Evolutionary conservation across 495 filamentous ascomycete species (phyloP), one percentile per base, ranked within the genome.

Genomic region (Acidiella bohemica): DNA sequence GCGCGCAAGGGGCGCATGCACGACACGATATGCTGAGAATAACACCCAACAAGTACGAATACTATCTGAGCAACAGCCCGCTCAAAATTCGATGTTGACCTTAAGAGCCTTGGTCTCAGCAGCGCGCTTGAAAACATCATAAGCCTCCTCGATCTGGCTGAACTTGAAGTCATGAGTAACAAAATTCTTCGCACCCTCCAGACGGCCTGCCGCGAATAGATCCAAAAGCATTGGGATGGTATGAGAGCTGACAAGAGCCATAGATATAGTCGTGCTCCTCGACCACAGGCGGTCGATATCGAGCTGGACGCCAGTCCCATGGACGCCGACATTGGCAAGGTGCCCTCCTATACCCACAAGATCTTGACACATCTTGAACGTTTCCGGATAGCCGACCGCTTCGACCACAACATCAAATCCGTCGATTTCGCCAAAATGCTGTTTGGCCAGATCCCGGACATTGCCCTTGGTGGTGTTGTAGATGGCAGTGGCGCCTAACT

Each of bases 391-490:
- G 2, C 71, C 71, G 5, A 73, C 71, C 4, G 64, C 67, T 49
- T 75, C 71, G 36, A 75, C 67, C 17, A 75, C 67, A 21, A 62
- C 55, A 46, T 75, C 68, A 37, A 63, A 69, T 1, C 66, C 67
- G 27, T 60, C 57, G 2, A 60, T 63, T 5, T 61, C 60, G 17
- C 31, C 36, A 19, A 39, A 39, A 13, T 35, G 23, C 34, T 36
- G 13, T 16, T 29, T 45, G 0, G 65, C 70, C 19, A 67, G 38
- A 2, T 49, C 51, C 31, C 57, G 55, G 4, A 67, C 56, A 8
- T 49, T 20, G 27, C 58, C 51, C 29, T 56, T 50, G 1, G 57
- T 57, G 13, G 59, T 48, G 3, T 46, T 39, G 6, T 47, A 48
- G 1, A 51, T 53, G 19, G 60, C 53, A 37, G 59, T 53, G 14